phyloP scores from a whole-genome alignment of 768 basidiomycete species.

The Termitomyces sp. region DNA sequence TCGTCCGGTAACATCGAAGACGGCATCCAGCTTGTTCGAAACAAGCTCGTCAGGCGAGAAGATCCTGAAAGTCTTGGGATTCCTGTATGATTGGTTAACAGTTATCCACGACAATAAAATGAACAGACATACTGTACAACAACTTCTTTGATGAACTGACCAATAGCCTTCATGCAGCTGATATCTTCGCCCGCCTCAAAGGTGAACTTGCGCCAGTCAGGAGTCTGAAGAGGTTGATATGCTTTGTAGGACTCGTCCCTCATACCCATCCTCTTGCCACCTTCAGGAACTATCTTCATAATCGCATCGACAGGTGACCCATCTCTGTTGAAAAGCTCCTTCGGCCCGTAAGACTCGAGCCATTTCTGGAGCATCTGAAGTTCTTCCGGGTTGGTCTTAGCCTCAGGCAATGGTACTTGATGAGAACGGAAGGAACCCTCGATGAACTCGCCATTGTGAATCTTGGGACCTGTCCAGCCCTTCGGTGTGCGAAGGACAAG shows the following conservation, averaged over 20 bases:
- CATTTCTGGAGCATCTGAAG: slow-evolving; percentile 62
- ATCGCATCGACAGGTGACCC: slow-evolving; percentile 53
- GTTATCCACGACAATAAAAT: neutral
- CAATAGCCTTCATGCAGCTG: slow-evolving; percentile 76
- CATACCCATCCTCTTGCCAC: slow-evolving; percentile 64
- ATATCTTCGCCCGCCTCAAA: slow-evolving; percentile 51
- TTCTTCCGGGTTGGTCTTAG: slow-evolving; percentile 60
- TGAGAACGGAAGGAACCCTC: slow-evolving; percentile 84
- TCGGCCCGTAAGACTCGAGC: slow-evolving; percentile 67
- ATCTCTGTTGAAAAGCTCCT: slow-evolving; percentile 56
- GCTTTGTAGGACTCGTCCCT: slow-evolving; percentile 61
- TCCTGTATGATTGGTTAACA: slow-evolving; percentile 31
- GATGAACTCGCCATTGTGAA: slow-evolving; percentile 62
- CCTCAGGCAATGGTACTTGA: slow-evolving; percentile 81
- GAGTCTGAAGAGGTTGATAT: slow-evolving; percentile 56
- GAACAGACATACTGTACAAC: slow-evolving; percentile 39
- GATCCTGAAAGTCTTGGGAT: slow-evolving; percentile 77
- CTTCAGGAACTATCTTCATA: slow-evolving; percentile 52
- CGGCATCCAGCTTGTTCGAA: slow-evolving; percentile 84
- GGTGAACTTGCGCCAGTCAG: slow-evolving; percentile 57
- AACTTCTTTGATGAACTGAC: slow-evolving; percentile 51
- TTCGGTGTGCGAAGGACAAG: slow-evolving; percentile 85
- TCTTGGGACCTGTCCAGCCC: slow-evolving; percentile 68
- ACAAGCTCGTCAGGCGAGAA: slow-evolving; percentile 89
- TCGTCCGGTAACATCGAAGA: slow-evolving; percentile 60